phyloP scores from a whole-genome alignment of 129 eudicot species.

The Pittosporum tobira region DNA sequence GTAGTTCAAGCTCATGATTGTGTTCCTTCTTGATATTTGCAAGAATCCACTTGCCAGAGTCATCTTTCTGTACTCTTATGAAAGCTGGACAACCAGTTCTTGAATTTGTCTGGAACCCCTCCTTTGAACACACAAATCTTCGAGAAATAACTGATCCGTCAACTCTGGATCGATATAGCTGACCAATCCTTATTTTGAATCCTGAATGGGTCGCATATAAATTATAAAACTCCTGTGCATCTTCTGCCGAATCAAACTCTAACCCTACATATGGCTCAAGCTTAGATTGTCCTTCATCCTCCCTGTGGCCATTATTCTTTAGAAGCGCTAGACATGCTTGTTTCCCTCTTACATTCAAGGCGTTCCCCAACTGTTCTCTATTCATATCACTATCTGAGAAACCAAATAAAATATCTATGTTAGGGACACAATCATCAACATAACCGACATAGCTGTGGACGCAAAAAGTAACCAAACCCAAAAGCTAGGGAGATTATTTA shows the following conservation, averaged over 20 bases:
- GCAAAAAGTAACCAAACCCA: background rate
- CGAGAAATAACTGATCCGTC: slow-evolving; percentile 74
- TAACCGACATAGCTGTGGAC: too few relatives aligned
- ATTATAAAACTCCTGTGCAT: slow-evolving; percentile 65
- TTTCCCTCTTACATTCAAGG: slow-evolving; percentile 54
- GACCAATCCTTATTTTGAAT: slow-evolving; percentile 70
- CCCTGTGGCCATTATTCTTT: slow-evolving; percentile 39
- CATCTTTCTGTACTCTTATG: slow-evolving; percentile 65
- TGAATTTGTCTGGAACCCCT: slow-evolving; percentile 70
- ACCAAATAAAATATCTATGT: background rate
- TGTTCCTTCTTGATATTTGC: slow-evolving; percentile 77
- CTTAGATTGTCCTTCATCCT: slow-evolving; percentile 49
- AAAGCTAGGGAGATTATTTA: background rate
- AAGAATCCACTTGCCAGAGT: slow-evolving; percentile 72
- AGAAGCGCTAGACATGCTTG: slow-evolving; percentile 29
- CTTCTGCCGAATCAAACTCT: slow-evolving; percentile 74
- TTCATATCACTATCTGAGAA: slow-evolving; percentile 64
- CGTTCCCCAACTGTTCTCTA: slow-evolving; percentile 42
- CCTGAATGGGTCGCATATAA: slow-evolving; percentile 58
- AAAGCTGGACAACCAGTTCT: slow-evolving; percentile 86
- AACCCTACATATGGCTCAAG: slow-evolving; percentile 63
- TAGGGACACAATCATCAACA: background rate
- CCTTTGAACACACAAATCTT: slow-evolving; percentile 72
- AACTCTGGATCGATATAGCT: slow-evolving; percentile 62
- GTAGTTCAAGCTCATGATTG: slow-evolving; percentile 62